Conservation (phyloP, 2,329 filamentous ascomycete species). For the Aspergillus aculeatus region DNA sequence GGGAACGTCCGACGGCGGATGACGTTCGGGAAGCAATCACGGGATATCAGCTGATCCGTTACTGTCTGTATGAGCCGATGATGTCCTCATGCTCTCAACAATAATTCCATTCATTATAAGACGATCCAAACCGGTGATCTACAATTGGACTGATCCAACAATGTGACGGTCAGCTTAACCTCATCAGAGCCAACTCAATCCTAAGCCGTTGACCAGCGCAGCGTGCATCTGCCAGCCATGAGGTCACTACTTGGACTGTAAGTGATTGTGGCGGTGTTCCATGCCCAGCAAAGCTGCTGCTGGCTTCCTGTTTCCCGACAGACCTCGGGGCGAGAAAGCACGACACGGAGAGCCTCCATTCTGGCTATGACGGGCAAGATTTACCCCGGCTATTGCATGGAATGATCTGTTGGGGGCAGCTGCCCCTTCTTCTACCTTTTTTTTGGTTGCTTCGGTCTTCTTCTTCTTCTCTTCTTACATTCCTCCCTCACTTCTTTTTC, state of each 20-base stretch:
- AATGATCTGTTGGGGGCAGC: background rate
- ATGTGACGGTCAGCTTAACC: no score
- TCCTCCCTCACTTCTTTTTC: background rate
- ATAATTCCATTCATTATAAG: no score
- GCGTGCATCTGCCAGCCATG: background rate
- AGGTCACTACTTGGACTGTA: background rate
- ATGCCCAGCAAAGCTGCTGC: background rate
- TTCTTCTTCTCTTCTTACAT: background rate
- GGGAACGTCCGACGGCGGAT: constrained; percentile 18
- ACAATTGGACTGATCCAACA: no score
- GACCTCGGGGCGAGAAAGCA: background rate
- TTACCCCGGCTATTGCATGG: background rate
- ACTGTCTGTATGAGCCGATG: background rate
- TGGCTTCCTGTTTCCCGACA: background rate
- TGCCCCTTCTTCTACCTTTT: constrained; percentile 7
- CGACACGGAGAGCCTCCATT: background rate
- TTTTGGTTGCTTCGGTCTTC: constrained; percentile 2
- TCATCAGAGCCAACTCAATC: background rate
- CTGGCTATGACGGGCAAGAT: background rate
- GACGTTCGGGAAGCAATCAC: constrained; percentile 17
- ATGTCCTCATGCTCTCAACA: background rate
- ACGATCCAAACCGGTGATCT: no score
- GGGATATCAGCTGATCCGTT: background rate
- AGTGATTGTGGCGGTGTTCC: background rate
- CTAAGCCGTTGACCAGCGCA: background rate